A percentile compares a stretch with the other conserved stretches of the same genome.
Conservation (phyloP, 768 basidiomycete species). For the Cystoderma amianthinum region DNA sequence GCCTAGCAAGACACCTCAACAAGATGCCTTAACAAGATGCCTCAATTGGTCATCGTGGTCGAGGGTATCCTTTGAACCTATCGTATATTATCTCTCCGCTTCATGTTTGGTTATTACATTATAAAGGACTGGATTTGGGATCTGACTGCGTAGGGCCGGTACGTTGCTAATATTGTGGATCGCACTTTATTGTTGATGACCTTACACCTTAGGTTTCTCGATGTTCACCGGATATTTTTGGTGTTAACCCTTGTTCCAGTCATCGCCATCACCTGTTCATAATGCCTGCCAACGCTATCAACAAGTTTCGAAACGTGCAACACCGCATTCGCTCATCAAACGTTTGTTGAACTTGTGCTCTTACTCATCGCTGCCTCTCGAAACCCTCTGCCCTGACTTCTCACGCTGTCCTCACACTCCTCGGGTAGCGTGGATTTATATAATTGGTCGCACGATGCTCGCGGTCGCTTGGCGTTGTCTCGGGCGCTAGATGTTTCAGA, state of each 20-base stretch:
- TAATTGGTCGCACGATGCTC: constrained; percentile 10
- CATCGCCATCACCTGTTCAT: neutral
- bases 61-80: too few species aligned
- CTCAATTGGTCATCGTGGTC: too few species aligned
- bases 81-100: too few species aligned
- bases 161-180: too few species aligned
- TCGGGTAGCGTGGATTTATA: constrained; percentile 28
- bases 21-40: too few species aligned
- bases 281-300: neutral
- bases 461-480: constrained; percentile 21
- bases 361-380: neutral
- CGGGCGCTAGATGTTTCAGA: constrained; percentile 21
- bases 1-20: too few species aligned
- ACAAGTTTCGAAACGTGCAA: neutral
- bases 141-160: too few species aligned
- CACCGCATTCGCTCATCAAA: neutral
- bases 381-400: neutral
- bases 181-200: too few species aligned
- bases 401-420: constrained; percentile 14
- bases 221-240: neutral
- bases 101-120: too few species aligned
- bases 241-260: neutral
- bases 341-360: neutral
- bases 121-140: too few species aligned
- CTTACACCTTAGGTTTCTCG: too few species aligned